Percentiles rank a stretch among this genome's conserved stretches.
Conservation (phyloP, 1,139 yeast genomes). For the Pichia cactophila region DNA sequence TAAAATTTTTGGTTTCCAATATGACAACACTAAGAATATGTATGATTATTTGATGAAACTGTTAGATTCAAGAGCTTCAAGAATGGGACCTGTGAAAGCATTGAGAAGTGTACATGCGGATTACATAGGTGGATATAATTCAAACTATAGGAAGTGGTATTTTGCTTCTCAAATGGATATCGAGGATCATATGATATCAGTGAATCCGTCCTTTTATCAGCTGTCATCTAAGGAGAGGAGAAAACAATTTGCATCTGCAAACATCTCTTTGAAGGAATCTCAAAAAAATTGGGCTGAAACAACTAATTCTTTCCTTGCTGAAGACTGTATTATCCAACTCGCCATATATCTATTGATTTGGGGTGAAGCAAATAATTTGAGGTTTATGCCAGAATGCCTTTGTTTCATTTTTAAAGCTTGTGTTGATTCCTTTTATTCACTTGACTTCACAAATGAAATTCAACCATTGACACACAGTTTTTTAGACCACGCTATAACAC, state of each 20-base stretch:
- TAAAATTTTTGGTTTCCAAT: conserved; percentile 61
- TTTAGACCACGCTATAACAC: conserved; percentile 65
- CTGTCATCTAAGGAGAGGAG: conserved; percentile 28
- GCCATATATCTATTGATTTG: conserved; percentile 67
- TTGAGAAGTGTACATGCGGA: conserved; percentile 59
- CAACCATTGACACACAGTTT: conserved; percentile 31
- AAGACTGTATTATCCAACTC: conserved; percentile 51
- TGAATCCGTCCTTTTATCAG: not conserved
- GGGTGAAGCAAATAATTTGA: conserved; percentile 82
- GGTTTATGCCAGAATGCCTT: conserved; percentile 81
- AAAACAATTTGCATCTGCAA: conserved; percentile 10
- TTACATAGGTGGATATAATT: conserved; percentile 61
- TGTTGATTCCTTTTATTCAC: conserved; percentile 47
- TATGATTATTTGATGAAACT: conserved; percentile 54
- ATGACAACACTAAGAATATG: conserved; percentile 57
- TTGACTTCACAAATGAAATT: conserved; percentile 30
- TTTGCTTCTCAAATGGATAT: conserved; percentile 64
- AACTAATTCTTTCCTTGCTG: conserved; percentile 38
- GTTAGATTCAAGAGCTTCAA: conserved; percentile 63
- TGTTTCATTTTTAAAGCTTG: conserved; percentile 78
- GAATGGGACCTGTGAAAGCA: conserved; percentile 50
- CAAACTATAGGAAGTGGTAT: conserved; percentile 68
- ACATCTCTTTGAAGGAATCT: conserved; percentile 33
- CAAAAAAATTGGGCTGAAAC: conserved; percentile 38
- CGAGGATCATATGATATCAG: conserved; percentile 48